Conservation (phyloP, 257 asterid genomes). For the Solanum sitiens region DNA sequence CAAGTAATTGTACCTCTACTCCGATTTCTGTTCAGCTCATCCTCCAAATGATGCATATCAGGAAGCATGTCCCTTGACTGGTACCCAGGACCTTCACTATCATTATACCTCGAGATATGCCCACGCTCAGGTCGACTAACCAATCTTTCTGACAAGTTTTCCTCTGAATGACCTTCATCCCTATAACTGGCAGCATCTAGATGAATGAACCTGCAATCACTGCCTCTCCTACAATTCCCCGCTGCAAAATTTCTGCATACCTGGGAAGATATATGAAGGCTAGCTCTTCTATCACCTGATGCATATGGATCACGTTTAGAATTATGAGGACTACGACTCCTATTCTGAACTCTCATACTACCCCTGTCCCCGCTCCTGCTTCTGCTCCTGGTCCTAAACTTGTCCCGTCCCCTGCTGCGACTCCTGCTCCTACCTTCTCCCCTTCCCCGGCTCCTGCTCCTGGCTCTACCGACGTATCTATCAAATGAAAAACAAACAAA, state of each 20-base stretch:
- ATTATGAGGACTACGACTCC: slow-evolving; percentile 60
- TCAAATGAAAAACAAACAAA: slow-evolving; percentile 3
- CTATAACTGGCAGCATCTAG: slow-evolving; percentile 20
- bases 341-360: slow-evolving; percentile 23
- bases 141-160: slow-evolving; percentile 33
- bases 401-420: slow-evolving; percentile 22
- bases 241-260: slow-evolving; percentile 52
- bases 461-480: slow-evolving; percentile 21
- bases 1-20: slow-evolving; percentile 47
- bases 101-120: slow-evolving; percentile 22
- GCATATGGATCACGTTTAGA: slow-evolving; percentile 37
- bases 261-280: slow-evolving; percentile 43
- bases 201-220: slow-evolving; percentile 66
- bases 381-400: slow-evolving; percentile 45
- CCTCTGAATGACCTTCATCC: slow-evolving; percentile 26
- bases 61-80: slow-evolving; percentile 31
- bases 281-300: slow-evolving; percentile 47
- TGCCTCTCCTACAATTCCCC: slow-evolving; percentile 72
- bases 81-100: slow-evolving; percentile 29
- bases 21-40: slow-evolving; percentile 31
- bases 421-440: slow-evolving; percentile 43
- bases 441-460: slow-evolving; percentile 5
- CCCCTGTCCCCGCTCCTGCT: slow-evolving; percentile 38
- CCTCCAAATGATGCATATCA: slow-evolving; percentile 34
- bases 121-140: slow-evolving; percentile 33